Percentiles rank a stretch among this genome's conserved stretches.
Evolutionary conservation across 176 grass and related monocot species (phyloP).

Genomic region (Rhynchospora tenuis): DNA sequence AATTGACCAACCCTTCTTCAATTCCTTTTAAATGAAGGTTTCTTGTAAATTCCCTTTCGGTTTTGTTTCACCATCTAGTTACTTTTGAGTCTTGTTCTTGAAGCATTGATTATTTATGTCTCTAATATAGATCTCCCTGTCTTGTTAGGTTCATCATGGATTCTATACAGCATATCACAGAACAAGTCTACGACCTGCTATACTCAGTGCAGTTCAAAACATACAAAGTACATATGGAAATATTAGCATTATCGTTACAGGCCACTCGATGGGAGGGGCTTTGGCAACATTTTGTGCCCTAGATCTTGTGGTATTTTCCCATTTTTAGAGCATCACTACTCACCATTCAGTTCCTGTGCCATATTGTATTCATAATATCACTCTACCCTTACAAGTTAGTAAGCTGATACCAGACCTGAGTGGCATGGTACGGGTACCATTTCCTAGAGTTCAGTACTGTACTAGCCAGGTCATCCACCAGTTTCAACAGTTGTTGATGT

Average conservation of each 20-base stretch:
- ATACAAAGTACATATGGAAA: constrained; percentile 50
- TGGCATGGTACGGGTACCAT: background rate
- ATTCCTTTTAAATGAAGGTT: no score
- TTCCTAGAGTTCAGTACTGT: background rate
- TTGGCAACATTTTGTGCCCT: constrained; percentile 88
- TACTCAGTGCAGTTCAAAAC: constrained; percentile 52
- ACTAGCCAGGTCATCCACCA: background rate
- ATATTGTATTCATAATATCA: background rate
- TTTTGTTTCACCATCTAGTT: background rate
- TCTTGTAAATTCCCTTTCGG: background rate
- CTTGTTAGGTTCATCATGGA: constrained; percentile 71
- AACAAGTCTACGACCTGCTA: constrained; percentile 52
- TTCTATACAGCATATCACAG: constrained; percentile 90
- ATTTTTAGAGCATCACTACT: constrained; percentile 8
- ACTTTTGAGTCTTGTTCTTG: constrained; percentile 6
- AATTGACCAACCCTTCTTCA: no score
- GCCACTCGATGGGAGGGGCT: constrained; percentile 95
- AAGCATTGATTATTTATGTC: background rate
- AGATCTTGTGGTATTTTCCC: constrained; percentile 65
- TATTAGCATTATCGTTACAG: constrained; percentile 61
- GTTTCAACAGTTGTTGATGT: background rate
- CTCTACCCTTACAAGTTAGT: background rate
- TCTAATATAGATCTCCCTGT: constrained; percentile 9
- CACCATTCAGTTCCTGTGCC: background rate
- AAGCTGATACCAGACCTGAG: background rate